phyloP scores from a whole-genome alignment of 306 rosid genomes.

The Quercus cerris region DNA sequence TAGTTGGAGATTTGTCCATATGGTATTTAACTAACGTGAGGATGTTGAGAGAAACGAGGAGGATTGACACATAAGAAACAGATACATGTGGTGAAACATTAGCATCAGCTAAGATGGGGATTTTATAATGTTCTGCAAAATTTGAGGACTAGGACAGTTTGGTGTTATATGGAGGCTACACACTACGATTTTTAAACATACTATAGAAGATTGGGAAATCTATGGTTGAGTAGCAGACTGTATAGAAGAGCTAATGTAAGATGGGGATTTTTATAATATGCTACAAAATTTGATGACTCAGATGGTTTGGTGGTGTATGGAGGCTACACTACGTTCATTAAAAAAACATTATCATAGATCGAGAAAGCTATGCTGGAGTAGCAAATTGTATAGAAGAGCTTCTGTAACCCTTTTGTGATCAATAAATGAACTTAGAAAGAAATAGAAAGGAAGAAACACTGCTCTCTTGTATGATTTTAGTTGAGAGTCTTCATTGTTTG shows the following conservation, averaged over 20 bases:
- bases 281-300: not conserved
- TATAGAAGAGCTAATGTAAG: not conserved
- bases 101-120: not conserved
- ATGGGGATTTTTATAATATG: not conserved
- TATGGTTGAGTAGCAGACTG: not conserved
- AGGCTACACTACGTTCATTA: not conserved
- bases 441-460: not conserved
- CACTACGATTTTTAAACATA: not conserved
- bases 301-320: not conserved
- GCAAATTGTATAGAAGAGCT: not conserved
- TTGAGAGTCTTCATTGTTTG: not conserved
- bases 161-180: not conserved
- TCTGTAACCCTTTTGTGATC: not conserved
- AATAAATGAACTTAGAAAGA: not conserved
- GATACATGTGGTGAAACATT: not conserved
- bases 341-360: not conserved
- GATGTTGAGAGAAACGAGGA: not conserved
- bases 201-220: not conserved
- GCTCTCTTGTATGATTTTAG: not conserved
- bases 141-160: not conserved
- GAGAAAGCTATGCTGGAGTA: not conserved
- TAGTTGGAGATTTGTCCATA: not conserved
- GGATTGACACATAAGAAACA: not conserved
- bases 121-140: not conserved
- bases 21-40: not conserved